Percentiles rank a stretch among this genome's conserved stretches.
Conservation (phyloP, 495 filamentous ascomycete species). For the Podospora didyma region DNA sequence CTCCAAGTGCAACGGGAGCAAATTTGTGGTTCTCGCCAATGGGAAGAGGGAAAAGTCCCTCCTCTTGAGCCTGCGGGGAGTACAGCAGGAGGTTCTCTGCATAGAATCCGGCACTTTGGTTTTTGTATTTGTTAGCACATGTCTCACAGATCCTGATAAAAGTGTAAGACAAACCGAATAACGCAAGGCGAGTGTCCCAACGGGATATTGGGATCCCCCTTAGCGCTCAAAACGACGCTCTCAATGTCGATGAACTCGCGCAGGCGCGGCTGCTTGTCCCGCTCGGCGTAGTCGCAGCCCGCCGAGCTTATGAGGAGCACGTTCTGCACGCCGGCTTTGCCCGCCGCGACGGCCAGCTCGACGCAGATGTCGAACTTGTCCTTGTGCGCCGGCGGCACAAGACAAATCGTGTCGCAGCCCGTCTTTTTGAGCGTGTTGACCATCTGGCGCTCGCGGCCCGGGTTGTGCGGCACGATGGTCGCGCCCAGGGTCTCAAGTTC, state of each 20-base stretch:
- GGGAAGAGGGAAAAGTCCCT: conserved; percentile 46
- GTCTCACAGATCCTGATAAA: too few species aligned
- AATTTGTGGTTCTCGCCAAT: conserved; percentile 51
- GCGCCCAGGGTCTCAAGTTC: conserved; percentile 52
- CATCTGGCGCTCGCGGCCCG: conserved; percentile 39
- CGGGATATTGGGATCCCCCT: conserved; percentile 39
- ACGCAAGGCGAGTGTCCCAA: conserved; percentile 47
- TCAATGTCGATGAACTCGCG: conserved; percentile 55
- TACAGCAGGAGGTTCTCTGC: conserved; percentile 55
- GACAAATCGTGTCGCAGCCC: conserved; percentile 49
- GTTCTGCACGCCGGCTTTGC: conserved; percentile 47
- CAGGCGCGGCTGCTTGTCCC: conserved; percentile 46
- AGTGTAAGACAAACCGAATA: conserved; percentile 37
- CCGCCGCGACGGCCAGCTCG: conserved; percentile 48
- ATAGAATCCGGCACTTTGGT: conserved; percentile 48
- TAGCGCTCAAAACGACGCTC: conserved; percentile 36
- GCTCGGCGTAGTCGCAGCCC: conserved; percentile 52
- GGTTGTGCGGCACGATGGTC: conserved; percentile 43
- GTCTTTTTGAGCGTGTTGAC: conserved; percentile 35
- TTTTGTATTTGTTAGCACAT: not conserved
- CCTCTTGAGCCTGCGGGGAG: conserved; percentile 40
- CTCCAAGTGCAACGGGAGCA: conserved; percentile 48
- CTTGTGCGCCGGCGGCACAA: conserved; percentile 47
- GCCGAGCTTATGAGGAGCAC: conserved; percentile 50
- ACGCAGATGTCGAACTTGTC: conserved; percentile 46